phyloP scores from a whole-genome alignment of 2,329 filamentous ascomycete genomes.

The Neonectria hederae region DNA sequence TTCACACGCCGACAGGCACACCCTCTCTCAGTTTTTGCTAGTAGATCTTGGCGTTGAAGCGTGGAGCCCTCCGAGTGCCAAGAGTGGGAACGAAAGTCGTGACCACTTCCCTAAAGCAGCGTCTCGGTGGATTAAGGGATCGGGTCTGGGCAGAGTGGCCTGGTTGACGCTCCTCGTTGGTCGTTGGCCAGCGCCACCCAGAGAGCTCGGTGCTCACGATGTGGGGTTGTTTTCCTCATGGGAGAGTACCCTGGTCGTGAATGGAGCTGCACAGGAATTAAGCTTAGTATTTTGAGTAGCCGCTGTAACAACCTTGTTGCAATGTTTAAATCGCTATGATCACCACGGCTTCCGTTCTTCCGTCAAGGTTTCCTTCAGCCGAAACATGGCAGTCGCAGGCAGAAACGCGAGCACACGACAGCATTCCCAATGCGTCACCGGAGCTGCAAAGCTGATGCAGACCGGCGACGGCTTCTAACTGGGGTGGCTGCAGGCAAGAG shows the following conservation, averaged over 20 bases:
- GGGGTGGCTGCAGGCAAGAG: constrained; percentile 16
- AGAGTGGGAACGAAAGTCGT: constrained; percentile 31
- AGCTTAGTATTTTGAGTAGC: neutral
- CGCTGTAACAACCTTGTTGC: neutral
- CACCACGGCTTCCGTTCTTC: neutral
- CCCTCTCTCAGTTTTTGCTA: neutral
- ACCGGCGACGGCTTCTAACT: constrained; percentile 5
- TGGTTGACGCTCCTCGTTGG: neutral
- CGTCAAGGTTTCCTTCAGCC: neutral
- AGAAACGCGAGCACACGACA: constrained; percentile 30
- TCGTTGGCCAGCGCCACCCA: neutral
- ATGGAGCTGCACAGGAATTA: neutral
- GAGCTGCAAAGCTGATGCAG: constrained; percentile 19
- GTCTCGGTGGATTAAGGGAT: constrained; percentile 15
- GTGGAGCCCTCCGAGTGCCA: constrained; percentile 30
- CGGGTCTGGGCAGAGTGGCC: neutral
- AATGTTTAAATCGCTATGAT: constrained; percentile 3
- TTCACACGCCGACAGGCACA: constrained; percentile 1
- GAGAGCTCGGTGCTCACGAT: neutral
- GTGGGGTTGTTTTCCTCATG: no score
- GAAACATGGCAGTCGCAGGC: neutral
- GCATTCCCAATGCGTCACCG: constrained; percentile 36
- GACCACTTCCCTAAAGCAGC: constrained; percentile 25
- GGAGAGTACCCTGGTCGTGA: neutral
- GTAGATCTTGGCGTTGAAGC: constrained; percentile 3